phyloP scores from a whole-genome alignment of 1,284 basidiomycete species.

The Melampsora americana region DNA sequence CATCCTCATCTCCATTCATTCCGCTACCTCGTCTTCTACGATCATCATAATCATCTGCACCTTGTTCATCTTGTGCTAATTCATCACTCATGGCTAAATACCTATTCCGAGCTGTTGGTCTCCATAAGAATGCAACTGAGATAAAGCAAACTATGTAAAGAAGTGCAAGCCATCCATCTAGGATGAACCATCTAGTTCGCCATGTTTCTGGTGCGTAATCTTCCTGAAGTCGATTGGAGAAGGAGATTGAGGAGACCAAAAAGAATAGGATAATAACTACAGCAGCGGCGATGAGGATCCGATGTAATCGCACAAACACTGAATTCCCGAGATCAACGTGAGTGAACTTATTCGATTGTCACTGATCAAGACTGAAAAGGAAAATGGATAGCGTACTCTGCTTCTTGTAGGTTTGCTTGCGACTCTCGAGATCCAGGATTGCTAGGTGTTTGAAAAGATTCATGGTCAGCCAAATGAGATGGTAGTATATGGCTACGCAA shows the following conservation, averaged over 20 bases:
- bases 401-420: constrained; percentile 43
- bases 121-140: constrained; percentile 84
- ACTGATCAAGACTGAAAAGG: neutral
- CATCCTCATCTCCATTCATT: constrained; percentile 58
- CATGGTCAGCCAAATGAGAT: neutral
- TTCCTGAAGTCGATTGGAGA: constrained; percentile 84
- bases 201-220: constrained; percentile 92
- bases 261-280: constrained; percentile 84
- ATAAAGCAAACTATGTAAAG: constrained; percentile 78
- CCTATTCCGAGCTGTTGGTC: constrained; percentile 86
- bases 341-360: constrained; percentile 7
- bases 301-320: constrained; percentile 65
- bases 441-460: neutral
- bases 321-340: constrained; percentile 60
- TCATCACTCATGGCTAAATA: constrained; percentile 83
- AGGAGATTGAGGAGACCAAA: constrained; percentile 82
- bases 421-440: constrained; percentile 35
- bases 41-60: constrained; percentile 47
- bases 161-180: constrained; percentile 89
- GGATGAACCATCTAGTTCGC: constrained; percentile 87
- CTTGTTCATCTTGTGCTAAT: constrained; percentile 76
- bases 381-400: constrained; percentile 11
- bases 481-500: neutral
- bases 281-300: constrained; percentile 80
- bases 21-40: constrained; percentile 50